A percentile compares a stretch with the other conserved stretches of the same genome.
These are phyloP conservation scores for Pseudomonodictys pantanalensis DNA, from an alignment of 495 filamentous ascomycete species.

Conservation along the genomic window DNA sequence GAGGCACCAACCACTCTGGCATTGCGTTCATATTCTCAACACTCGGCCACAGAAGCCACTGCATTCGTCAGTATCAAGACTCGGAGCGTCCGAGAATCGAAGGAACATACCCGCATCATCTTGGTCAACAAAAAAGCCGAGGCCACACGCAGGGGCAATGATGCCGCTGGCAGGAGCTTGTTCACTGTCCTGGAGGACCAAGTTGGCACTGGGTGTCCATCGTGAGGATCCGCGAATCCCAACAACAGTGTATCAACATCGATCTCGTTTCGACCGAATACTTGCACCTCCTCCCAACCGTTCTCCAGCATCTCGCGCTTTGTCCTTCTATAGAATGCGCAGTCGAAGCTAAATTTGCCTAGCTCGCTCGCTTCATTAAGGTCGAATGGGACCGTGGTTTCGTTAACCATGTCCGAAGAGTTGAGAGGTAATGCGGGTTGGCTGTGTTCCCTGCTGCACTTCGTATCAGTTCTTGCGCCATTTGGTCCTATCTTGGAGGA, in stretches of 20 bases:
- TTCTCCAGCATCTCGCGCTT: constrained; percentile 27
- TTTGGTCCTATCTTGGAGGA: not conserved
- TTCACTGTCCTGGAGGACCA: constrained; percentile 23
- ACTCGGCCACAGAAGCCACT: constrained; percentile 33
- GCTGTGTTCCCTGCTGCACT: constrained; percentile 16
- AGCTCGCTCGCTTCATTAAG: constrained; percentile 1
- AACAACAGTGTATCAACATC: constrained; percentile 28
- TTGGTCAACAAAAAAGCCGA: constrained; percentile 28
- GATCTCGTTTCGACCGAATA: constrained; percentile 25
- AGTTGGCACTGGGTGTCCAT: constrained; percentile 22
- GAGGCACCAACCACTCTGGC: constrained; percentile 32
- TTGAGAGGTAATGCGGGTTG: constrained; percentile 11
- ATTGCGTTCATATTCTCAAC: constrained; percentile 30
- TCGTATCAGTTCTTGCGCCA: constrained; percentile 5
- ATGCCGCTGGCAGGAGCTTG: constrained; percentile 8
- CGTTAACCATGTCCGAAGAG: not conserved
- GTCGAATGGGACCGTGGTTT: not conserved
- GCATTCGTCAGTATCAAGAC: not conserved
- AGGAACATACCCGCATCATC: constrained; percentile 25
- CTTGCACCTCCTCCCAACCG: constrained; percentile 26
- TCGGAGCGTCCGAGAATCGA: not conserved
- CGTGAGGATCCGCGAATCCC: constrained; percentile 22
- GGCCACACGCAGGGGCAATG: constrained; percentile 22
- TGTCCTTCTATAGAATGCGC: constrained; percentile 23
- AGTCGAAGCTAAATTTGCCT: constrained; percentile 30